Conservation (phyloP, 148 eudicot genomes). For the Chenopodium quinoa region DNA sequence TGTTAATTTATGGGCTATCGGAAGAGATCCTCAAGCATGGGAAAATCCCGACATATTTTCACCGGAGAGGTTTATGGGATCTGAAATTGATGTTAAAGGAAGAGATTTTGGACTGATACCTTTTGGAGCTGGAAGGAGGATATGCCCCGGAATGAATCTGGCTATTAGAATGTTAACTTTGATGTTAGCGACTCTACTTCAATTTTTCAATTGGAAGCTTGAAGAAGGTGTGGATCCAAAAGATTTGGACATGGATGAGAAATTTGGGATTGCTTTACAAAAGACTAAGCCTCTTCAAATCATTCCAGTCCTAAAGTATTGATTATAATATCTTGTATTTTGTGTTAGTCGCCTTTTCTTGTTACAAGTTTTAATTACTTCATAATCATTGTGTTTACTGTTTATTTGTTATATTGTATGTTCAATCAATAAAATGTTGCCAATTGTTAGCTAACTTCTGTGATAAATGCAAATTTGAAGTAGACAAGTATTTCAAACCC, state of each 20-base stretch:
- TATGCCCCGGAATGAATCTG: conserved; percentile 60
- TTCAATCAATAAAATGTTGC: no score
- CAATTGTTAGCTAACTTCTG: neutral
- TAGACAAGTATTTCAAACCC: no score
- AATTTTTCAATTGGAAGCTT: conserved; percentile 52
- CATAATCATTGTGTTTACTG: neutral
- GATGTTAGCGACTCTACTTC: conserved; percentile 50
- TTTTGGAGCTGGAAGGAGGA: conserved; percentile 58
- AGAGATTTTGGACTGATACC: conserved; percentile 42
- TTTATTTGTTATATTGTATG: neutral
- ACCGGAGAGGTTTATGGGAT: conserved; percentile 56
- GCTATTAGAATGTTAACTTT: conserved; percentile 31
- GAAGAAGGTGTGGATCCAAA: conserved; percentile 20
- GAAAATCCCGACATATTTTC: conserved; percentile 35
- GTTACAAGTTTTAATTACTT: no score
- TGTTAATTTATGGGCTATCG: conserved; percentile 65
- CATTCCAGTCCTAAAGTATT: conserved; percentile 12
- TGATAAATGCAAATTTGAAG: no score
- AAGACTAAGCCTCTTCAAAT: conserved; percentile 25
- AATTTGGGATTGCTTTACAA: conserved; percentile 42
- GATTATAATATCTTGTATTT: neutral
- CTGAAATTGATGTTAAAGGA: conserved; percentile 41
- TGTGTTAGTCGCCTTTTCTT: neutral
- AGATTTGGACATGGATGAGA: conserved; percentile 43
- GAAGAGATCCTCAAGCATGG: conserved; percentile 51